Percentiles rank a stretch among this genome's conserved stretches.
Evolutionary conservation across 2,329 filamentous ascomycete genomes (phyloP).

Genomic region (Pseudogymnoascus sp.): DNA sequence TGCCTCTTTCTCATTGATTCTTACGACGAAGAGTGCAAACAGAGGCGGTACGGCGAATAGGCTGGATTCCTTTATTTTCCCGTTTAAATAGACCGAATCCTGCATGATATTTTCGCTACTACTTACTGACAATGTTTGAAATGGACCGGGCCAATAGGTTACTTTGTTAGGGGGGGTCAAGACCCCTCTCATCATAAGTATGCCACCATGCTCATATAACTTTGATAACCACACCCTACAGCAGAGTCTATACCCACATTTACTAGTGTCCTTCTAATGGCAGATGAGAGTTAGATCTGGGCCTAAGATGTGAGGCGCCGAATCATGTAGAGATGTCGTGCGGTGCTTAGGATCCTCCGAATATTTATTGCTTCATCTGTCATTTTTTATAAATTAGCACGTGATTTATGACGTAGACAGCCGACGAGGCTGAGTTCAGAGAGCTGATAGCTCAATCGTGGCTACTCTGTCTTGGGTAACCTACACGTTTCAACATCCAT

Average conservation of each 20-base stretch:
- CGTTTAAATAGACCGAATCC: not conserved
- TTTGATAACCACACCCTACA: not conserved
- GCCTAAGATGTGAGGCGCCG: no score
- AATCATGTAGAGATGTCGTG: not conserved
- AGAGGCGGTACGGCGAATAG: not conserved
- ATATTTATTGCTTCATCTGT: not conserved
- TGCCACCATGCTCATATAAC: not conserved
- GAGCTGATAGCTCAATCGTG: constrained; percentile 1
- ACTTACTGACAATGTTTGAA: not conserved
- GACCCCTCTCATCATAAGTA: not conserved
- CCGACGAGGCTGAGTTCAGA: not conserved
- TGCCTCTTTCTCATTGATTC: not conserved
- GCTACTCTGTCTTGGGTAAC: not conserved
- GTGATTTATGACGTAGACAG: constrained; percentile 1
- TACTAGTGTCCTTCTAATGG: not conserved
- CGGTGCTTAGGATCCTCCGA: not conserved
- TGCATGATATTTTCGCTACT: not conserved
- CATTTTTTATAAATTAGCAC: not conserved
- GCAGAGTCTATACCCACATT: not conserved
- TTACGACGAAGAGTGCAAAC: not conserved
- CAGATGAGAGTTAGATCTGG: no score
- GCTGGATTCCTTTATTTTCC: not conserved
- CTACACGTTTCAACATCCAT: not conserved
- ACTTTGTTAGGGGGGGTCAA: not conserved
- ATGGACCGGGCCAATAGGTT: not conserved